Percentiles rank a stretch among this genome's conserved stretches.
Conservation (phyloP, 2,329 filamentous ascomycete species). For the Hypocreales sp. region DNA sequence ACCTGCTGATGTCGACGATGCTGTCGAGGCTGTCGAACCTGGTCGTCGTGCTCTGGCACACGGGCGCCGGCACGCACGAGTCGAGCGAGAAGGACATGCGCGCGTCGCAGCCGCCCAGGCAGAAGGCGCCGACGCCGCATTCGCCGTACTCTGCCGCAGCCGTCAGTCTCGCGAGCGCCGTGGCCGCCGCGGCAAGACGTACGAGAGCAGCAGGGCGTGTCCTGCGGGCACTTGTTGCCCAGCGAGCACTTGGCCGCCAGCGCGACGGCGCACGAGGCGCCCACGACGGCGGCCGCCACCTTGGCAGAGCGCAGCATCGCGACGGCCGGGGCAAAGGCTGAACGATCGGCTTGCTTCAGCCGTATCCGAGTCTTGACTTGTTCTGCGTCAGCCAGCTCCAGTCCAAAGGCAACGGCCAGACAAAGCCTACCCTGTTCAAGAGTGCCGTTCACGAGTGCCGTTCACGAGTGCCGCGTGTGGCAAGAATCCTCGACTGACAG, state of each 20-base stretch:
- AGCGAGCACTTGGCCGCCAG: constrained; percentile 27
- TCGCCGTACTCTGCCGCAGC: constrained; percentile 61
- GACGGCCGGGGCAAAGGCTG: too few relatives aligned
- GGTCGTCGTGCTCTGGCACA: constrained; percentile 63
- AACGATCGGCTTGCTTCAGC: too few relatives aligned
- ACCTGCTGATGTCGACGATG: constrained; percentile 58
- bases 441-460: too few relatives aligned
- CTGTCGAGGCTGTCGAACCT: constrained; percentile 56
- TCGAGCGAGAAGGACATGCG: constrained; percentile 69
- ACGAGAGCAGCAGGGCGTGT: constrained; percentile 69
- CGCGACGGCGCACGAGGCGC: constrained; percentile 14
- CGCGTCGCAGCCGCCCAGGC: constrained; percentile 88
- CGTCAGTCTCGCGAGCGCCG: constrained; percentile 5
- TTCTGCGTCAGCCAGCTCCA: too few relatives aligned
- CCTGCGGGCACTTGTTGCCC: constrained; percentile 49
- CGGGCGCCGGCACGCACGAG: constrained; percentile 70
- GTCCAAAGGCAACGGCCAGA: too few relatives aligned
- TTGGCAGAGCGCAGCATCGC: constrained; percentile 17
- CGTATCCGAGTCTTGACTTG: too few relatives aligned
- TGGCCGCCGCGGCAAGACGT: constrained; percentile 21
- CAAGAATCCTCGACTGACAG: too few relatives aligned
- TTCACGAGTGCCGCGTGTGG: too few relatives aligned
- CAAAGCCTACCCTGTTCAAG: too few relatives aligned
- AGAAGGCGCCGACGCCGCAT: constrained; percentile 89
- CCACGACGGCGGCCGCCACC: constrained; percentile 16